Percentiles rank a stretch among this genome's conserved stretches.
phyloP scores from a whole-genome alignment of 257 asterid genomes.

The Solanum acaule region DNA sequence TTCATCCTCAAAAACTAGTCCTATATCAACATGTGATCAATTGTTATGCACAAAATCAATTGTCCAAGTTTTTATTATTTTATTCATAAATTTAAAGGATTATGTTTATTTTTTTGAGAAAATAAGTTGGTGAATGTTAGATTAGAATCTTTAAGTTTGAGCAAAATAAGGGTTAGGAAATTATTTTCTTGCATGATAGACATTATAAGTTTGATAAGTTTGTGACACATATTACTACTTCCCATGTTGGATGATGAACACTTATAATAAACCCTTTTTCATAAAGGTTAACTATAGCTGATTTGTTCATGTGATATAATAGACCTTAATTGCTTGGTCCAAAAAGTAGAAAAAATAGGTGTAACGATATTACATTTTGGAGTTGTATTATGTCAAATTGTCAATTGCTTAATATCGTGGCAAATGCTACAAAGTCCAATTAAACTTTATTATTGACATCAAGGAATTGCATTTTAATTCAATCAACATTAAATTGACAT shows the following conservation, averaged over 20 bases:
- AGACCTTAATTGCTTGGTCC: not conserved
- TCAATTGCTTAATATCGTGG: not conserved
- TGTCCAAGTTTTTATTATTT: too few species aligned
- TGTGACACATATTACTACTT: too few species aligned
- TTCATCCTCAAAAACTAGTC: too few species aligned
- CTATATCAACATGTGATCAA: too few species aligned
- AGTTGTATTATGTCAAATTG: not conserved
- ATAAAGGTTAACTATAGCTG: not conserved
- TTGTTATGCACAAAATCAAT: too few species aligned
- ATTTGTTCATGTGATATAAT: not conserved
- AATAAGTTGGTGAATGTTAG: too few species aligned
- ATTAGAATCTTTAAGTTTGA: too few species aligned
- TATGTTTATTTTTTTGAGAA: too few species aligned
- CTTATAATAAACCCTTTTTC: not conserved
- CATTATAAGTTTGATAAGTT: too few species aligned
- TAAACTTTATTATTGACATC: not conserved
- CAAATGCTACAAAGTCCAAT: not conserved
- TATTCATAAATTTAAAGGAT: too few species aligned
- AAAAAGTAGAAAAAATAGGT: not conserved
- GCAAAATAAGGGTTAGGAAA: too few species aligned
- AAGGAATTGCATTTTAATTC: not conserved
- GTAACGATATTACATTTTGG: not conserved
- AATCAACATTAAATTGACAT: not conserved
- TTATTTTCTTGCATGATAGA: not conserved
- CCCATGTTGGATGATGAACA: too few species aligned